Percentiles rank a stretch among this genome's conserved stretches.
Conservation (phyloP, 2,329 filamentous ascomycete genomes). For the Coniochaeta sp. region DNA sequence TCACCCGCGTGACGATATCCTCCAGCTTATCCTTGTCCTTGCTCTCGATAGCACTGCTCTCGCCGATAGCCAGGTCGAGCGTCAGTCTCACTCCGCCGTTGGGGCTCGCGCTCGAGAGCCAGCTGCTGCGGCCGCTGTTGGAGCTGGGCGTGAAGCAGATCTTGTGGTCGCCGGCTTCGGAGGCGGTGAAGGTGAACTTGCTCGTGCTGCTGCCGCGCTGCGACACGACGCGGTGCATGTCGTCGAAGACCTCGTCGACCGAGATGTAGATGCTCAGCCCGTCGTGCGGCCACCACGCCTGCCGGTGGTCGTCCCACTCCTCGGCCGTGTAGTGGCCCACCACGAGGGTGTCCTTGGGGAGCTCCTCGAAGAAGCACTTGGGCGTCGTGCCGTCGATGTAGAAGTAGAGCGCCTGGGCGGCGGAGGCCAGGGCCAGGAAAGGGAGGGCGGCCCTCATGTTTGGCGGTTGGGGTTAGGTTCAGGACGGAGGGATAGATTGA, state of each 20-base stretch:
- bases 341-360: slow-evolving; percentile 94
- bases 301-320: slow-evolving; percentile 67
- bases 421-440: slow-evolving; percentile 56
- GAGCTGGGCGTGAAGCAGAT: slow-evolving; percentile 89
- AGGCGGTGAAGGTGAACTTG: slow-evolving; percentile 91
- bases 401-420: slow-evolving; percentile 84
- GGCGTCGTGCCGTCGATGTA: slow-evolving; percentile 79
- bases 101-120: slow-evolving; percentile 58
- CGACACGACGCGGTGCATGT: slow-evolving; percentile 91
- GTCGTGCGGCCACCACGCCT: slow-evolving; percentile 64
- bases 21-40: slow-evolving; percentile 89
- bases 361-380: slow-evolving; percentile 97
- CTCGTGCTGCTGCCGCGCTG: slow-evolving; percentile 71
- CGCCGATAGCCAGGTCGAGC: slow-evolving; percentile 88
- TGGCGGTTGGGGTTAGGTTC: slow-evolving; percentile 12
- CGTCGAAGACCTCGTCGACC: slow-evolving; percentile 94
- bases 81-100: slow-evolving; percentile 76
- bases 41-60: slow-evolving; percentile 89
- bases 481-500: background rate
- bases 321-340: slow-evolving; percentile 87
- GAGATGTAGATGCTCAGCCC: slow-evolving; percentile 82
- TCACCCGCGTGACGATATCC: slow-evolving; percentile 81
- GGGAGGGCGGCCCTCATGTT: slow-evolving; percentile 57
- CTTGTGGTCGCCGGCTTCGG: slow-evolving; percentile 90
- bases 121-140: slow-evolving; percentile 60